These are phyloP conservation scores for Alternaria brassicae DNA, from an alignment of 2,329 filamentous ascomycete species.

Conservation along the genomic window DNA sequence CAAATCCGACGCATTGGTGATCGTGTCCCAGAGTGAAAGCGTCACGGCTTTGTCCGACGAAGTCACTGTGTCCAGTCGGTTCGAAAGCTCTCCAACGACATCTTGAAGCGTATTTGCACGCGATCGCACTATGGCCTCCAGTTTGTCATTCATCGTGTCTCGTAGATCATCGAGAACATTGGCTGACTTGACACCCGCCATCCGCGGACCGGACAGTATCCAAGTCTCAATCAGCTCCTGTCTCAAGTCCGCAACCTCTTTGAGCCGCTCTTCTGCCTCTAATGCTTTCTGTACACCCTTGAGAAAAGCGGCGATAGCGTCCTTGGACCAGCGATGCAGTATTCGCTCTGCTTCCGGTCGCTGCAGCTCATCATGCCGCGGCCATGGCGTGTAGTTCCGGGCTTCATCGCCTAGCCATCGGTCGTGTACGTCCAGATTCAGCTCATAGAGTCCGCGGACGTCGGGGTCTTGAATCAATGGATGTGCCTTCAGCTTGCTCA, in stretches of 20 bases:
- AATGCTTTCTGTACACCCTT: constrained; percentile 69
- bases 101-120: constrained; percentile 70
- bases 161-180: constrained; percentile 74
- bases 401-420: constrained; percentile 85
- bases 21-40: constrained; percentile 71
- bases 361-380: constrained; percentile 75
- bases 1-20: constrained; percentile 70
- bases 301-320: constrained; percentile 53
- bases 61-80: constrained; percentile 67
- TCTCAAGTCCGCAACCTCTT: constrained; percentile 72
- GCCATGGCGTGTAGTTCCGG: constrained; percentile 83
- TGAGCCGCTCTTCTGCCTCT: constrained; percentile 68
- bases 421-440: constrained; percentile 79
- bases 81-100: constrained; percentile 70
- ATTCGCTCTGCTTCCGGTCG: constrained; percentile 52
- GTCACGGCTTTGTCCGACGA: constrained; percentile 51
- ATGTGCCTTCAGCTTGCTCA: constrained; percentile 71
- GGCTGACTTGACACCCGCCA: constrained; percentile 70
- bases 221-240: constrained; percentile 75
- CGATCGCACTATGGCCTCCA: constrained; percentile 67
- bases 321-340: constrained; percentile 51
- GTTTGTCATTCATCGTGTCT: constrained; percentile 70
- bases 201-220: constrained; percentile 72
- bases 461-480: constrained; percentile 75
- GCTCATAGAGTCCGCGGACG: constrained; percentile 69